Evolutionary conservation across 2,329 filamentous ascomycete genomes (phyloP).

Genomic region (Bipolaris cookei): DNA sequence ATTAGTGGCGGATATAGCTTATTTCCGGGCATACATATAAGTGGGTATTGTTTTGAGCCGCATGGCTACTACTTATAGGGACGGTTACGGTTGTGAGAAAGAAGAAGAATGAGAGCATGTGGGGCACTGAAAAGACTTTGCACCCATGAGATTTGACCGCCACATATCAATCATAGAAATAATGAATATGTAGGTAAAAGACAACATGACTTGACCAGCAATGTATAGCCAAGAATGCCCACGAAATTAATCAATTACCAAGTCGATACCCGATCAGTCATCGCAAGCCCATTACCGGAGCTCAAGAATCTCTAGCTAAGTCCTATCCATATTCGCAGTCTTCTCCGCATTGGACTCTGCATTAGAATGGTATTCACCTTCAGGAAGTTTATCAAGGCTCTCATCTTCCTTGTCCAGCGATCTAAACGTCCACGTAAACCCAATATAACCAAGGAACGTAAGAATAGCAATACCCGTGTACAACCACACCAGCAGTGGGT

Average conservation of each 20-base stretch:
- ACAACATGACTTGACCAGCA: not conserved
- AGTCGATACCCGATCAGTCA: not conserved
- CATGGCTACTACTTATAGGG: not conserved
- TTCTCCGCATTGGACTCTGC: constrained; percentile 21
- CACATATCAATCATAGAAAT: not conserved
- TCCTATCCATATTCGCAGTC: constrained; percentile 15
- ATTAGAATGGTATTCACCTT: constrained; percentile 28
- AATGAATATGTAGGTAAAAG: not conserved
- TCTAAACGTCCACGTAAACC: constrained; percentile 40
- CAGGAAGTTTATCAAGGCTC: constrained; percentile 41
- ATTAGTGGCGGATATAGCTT: not conserved
- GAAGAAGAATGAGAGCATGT: not conserved
- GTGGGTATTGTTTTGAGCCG: not conserved
- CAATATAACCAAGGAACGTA: constrained; percentile 36
- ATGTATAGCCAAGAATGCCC: not conserved
- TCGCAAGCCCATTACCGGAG: not conserved
- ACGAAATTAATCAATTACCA: not conserved
- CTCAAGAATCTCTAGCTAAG: not conserved
- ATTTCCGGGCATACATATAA: not conserved
- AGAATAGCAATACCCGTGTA: constrained; percentile 43
- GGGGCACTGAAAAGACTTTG: not conserved
- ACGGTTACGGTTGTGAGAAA: not conserved
- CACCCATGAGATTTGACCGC: no score
- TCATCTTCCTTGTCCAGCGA: constrained; percentile 40
- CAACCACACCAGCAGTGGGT: constrained; percentile 34